Evolutionary conservation across 768 basidiomycete species (phyloP).

Genomic region (Floccularia luteovirens): DNA sequence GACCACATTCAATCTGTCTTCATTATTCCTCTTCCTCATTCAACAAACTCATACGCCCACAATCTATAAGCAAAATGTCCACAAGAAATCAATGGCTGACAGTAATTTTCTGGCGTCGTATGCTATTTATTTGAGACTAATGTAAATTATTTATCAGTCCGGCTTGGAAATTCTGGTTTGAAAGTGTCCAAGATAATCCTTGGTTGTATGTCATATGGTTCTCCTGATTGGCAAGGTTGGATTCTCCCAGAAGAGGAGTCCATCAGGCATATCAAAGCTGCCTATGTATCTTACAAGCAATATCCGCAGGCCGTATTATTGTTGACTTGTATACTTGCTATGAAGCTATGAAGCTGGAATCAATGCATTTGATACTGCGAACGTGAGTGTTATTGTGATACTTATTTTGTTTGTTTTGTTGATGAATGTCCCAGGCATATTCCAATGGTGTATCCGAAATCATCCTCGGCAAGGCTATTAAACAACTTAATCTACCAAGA

Average conservation of each 20-base stretch:
- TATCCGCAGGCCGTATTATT: not conserved
- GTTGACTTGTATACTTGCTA: not conserved
- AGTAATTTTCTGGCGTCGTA: constrained; percentile 11
- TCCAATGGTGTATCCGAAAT: constrained; percentile 60
- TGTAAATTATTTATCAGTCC: constrained; percentile 24
- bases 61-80: not conserved
- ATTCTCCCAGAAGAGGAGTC: constrained; percentile 39
- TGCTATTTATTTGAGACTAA: not conserved
- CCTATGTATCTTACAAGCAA: constrained; percentile 1
- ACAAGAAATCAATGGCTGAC: constrained; percentile 13
- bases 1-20: too few species aligned
- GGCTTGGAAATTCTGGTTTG: constrained; percentile 44
- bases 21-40: too few species aligned
- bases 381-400: constrained; percentile 19
- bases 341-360: constrained; percentile 54
- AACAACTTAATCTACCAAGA: constrained; percentile 56
- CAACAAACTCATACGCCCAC: not conserved
- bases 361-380: constrained; percentile 54
- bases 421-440: constrained; percentile 35
- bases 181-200: constrained; percentile 47
- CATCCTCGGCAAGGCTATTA: constrained; percentile 65
- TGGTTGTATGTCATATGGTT: not conserved
- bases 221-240: constrained; percentile 35
- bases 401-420: not conserved
- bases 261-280: constrained; percentile 41